Evolutionary conservation across 2,329 filamentous ascomycete species (phyloP), one percentile per base, ranked within the genome.

Genomic region (Talaromyces atroroseus): DNA sequence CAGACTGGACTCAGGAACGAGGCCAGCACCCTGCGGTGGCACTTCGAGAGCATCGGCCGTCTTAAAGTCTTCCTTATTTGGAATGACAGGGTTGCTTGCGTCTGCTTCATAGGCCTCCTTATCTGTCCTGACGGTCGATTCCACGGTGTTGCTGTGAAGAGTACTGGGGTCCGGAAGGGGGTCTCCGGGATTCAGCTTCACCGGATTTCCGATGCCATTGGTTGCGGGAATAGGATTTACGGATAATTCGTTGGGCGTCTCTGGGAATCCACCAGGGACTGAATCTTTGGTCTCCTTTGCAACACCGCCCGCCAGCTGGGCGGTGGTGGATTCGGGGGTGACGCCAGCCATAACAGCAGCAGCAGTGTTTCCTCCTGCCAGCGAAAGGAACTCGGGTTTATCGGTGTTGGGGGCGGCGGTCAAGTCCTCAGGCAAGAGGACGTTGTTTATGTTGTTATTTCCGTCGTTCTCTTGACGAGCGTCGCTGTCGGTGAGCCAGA

Each of bases 401-500:
- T 29, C 8, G 61, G 60, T 20, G 45, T 50, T 60, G 60, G 62
- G 60, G 44, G 24, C 45, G 51, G 54, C 45, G 49, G 73, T 73
- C 65, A 96, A 87, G 68, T 90, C 82, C 61, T 90, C 83, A 57
- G 88, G 84, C 42, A 83, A 82, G 57, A 99, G 82, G 62, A 96
- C 85, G 83, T 97, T 97, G 82, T 97, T 97, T 66, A 91, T 80
- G 81, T 92, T 96, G 67, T 89, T 88, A 67, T 85, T 80, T 62
- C 82, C 81, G 79, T 96, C 92, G 68, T 84, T 83, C 76, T 96
- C 92, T 75, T 88, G 86, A 58, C 89, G 88, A 44, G 86, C 88
- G 58, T 85, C 84, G 65, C 86, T 84, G 74, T 96, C 92, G 71
- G 86, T 88, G 51, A 85, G 85, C 94, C 94, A 99, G 65, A 82